These are phyloP conservation scores for Coemansia sp. DNA, from an alignment of 371 early-diverging fungal genomes.

Conservation along the genomic window DNA sequence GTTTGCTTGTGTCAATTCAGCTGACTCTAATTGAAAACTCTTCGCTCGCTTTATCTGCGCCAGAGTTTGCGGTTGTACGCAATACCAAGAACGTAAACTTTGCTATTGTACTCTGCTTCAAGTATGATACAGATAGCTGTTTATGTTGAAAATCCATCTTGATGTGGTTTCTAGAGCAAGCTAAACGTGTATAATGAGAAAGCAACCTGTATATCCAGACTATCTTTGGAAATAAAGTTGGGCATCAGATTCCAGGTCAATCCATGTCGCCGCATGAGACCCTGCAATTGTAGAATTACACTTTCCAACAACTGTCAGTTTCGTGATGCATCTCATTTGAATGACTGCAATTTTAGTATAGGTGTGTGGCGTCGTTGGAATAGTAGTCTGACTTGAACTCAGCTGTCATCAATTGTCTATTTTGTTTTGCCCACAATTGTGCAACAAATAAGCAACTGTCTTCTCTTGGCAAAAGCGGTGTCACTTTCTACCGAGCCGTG, in stretches of 20 bases:
- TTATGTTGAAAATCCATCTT: no score
- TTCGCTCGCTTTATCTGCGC: background rate
- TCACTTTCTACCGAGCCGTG: constrained; percentile 2
- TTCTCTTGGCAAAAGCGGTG: background rate
- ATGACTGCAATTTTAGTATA: background rate
- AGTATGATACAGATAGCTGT: no score
- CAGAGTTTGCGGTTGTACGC: background rate
- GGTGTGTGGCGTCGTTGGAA: background rate
- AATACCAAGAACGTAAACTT: background rate
- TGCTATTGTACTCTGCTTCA: no score
- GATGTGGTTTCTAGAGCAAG: no score
- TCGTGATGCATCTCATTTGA: background rate
- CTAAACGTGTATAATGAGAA: background rate
- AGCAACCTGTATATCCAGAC: background rate
- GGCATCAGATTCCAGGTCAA: background rate
- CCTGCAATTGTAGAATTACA: constrained; percentile 6
- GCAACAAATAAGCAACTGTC: background rate
- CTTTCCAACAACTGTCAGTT: background rate
- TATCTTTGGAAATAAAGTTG: background rate
- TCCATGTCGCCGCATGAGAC: background rate
- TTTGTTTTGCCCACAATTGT: constrained; percentile 5
- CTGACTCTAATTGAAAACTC: background rate
- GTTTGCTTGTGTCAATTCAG: background rate
- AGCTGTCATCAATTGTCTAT: background rate
- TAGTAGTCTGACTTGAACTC: background rate